A percentile compares a stretch with the other conserved stretches of the same genome.
These are phyloP conservation scores for Periconia sp. DNA, from an alignment of 2,329 filamentous ascomycete species.

Conservation along the genomic window DNA sequence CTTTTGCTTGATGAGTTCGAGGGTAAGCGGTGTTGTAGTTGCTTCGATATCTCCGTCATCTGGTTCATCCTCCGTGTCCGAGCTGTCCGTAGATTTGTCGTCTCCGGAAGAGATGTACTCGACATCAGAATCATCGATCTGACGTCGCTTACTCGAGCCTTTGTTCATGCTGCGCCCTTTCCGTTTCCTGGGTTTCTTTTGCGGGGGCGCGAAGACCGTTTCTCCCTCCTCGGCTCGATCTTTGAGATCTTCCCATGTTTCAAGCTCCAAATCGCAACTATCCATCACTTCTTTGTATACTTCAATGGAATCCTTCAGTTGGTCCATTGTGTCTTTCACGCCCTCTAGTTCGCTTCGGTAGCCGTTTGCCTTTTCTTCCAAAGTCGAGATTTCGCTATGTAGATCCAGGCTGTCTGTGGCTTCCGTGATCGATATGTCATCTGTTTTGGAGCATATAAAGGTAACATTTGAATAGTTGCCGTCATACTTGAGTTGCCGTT, in stretches of 20 bases:
- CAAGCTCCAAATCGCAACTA: too few relatives aligned
- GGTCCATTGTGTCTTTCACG: slow-evolving; percentile 19
- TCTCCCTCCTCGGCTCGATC: slow-evolving; percentile 45
- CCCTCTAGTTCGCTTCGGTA: slow-evolving; percentile 18
- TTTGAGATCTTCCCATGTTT: slow-evolving; percentile 49
- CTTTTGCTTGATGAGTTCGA: slow-evolving; percentile 45
- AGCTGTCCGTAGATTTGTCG: slow-evolving; percentile 27
- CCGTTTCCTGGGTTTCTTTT: slow-evolving; percentile 42
- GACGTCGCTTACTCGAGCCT: slow-evolving; percentile 21
- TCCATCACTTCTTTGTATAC: slow-evolving; percentile 34
- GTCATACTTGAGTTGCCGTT: slow-evolving; percentile 62
- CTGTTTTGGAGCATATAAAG: slow-evolving; percentile 66
- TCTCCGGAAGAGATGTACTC: slow-evolving; percentile 19
- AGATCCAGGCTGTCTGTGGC: slow-evolving; percentile 44
- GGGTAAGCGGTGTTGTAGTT: slow-evolving; percentile 42
- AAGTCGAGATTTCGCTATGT: slow-evolving; percentile 30
- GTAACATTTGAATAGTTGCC: slow-evolving; percentile 57
- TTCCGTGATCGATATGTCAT: slow-evolving; percentile 58
- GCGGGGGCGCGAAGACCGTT: slow-evolving; percentile 44
- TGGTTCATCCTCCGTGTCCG: slow-evolving; percentile 15
- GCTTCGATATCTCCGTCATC: slow-evolving; percentile 5
- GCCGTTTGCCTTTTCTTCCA: slow-evolving; percentile 25
- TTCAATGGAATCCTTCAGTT: slow-evolving; percentile 37
- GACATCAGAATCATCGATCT: slow-evolving; percentile 15
- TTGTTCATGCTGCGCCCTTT: slow-evolving; percentile 33